Percentiles rank a stretch among this genome's conserved stretches.
phyloP scores from a whole-genome alignment of 345 rosid species.

The Eucalyptus tenuipes region DNA sequence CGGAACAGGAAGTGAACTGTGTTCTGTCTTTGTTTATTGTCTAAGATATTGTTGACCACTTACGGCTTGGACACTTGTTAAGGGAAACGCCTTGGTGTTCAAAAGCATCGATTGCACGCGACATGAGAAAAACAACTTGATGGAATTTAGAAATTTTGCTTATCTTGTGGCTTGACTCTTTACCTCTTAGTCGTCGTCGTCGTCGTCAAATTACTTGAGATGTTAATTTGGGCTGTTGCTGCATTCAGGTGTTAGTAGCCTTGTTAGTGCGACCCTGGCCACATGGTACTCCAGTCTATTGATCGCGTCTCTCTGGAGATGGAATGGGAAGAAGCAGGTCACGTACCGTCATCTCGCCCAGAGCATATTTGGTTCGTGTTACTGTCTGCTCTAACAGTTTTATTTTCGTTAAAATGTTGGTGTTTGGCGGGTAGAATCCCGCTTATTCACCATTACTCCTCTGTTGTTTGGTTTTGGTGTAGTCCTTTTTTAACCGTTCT shows the following conservation, averaged over 20 bases:
- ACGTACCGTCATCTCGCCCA: slow-evolving; percentile 34
- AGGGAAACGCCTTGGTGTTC: not conserved
- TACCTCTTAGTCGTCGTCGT: accelerated
- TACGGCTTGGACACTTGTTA: not conserved
- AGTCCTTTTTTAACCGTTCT: not conserved
- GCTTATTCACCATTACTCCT: not conserved
- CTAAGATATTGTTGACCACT: not conserved
- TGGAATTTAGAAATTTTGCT: not conserved
- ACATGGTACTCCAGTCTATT: slow-evolving; percentile 37
- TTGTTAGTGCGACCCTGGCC: slow-evolving; percentile 35
- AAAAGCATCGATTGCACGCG: not conserved
- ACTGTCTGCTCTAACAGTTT: not conserved
- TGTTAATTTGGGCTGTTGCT: not conserved
- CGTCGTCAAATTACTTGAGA: not conserved
- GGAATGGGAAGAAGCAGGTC: slow-evolving; percentile 38
- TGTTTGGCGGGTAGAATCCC: not conserved
- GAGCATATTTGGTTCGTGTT: slow-evolving; percentile 34
- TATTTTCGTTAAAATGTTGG: not conserved
- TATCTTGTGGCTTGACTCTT: not conserved
- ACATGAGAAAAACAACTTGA: not conserved
- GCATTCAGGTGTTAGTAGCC: slow-evolving; percentile 27
- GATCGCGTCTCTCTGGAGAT: slow-evolving; percentile 37
- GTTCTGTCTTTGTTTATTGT: not conserved
- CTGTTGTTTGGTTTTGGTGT: not conserved
- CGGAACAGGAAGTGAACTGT: not conserved